A percentile compares a stretch with the other conserved stretches of the same genome.
Conservation (phyloP, 805 yeast species). For the Ogataea neopini region DNA sequence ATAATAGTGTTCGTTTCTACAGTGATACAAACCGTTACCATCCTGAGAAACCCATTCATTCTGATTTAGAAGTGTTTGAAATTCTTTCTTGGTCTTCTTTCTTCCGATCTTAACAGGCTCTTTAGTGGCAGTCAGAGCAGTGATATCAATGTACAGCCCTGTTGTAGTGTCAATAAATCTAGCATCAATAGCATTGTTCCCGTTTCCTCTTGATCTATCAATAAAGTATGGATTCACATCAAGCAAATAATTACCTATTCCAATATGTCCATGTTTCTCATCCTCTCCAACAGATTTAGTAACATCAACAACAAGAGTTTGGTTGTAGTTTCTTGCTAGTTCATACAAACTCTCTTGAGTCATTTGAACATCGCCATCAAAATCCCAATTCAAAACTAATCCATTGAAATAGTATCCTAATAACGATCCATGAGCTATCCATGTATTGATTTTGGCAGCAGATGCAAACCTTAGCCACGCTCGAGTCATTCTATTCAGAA, state of each 20-base stretch:
- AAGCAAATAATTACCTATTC: constrained; percentile 34
- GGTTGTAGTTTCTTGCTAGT: constrained; percentile 50
- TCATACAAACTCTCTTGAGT: constrained; percentile 45
- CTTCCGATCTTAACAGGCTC: constrained; percentile 9
- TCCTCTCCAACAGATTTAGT: constrained; percentile 2
- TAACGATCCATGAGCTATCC: constrained; percentile 67
- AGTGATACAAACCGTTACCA: constrained; percentile 34
- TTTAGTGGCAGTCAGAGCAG: constrained; percentile 35
- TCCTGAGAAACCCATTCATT: constrained; percentile 15
- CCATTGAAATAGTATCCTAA: constrained; percentile 67
- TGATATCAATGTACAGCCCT: constrained; percentile 47
- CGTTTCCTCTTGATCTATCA: constrained; percentile 42
- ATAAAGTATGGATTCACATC: constrained; percentile 39
- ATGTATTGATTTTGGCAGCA: constrained; percentile 46
- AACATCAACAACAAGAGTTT: constrained; percentile 48
- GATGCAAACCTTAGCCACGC: constrained; percentile 55
- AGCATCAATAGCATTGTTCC: constrained; percentile 55
- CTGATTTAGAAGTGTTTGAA: constrained; percentile 18
- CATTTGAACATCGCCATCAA: constrained; percentile 62
- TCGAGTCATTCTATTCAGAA: constrained; percentile 49
- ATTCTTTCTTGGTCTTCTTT: constrained; percentile 16
- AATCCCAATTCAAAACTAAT: constrained; percentile 59
- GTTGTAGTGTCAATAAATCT: constrained; percentile 52
- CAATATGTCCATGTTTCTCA: constrained; percentile 25
- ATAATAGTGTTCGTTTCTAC: constrained; percentile 61